These are phyloP conservation scores for Millerozyma miso DNA, from an alignment of 805 yeast species.

Conservation along the genomic window DNA sequence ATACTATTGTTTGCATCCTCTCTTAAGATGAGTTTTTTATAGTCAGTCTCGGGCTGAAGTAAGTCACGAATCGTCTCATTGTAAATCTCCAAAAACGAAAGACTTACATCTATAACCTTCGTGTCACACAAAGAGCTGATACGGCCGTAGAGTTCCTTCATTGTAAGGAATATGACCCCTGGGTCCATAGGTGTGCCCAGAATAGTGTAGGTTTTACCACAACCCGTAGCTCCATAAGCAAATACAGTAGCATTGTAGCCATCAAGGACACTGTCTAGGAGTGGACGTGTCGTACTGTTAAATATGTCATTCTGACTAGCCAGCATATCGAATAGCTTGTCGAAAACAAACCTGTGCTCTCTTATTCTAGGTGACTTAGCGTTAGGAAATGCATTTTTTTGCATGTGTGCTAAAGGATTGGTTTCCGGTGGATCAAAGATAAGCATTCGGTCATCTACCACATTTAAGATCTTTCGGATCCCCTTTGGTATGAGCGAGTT, in stretches of 20 bases:
- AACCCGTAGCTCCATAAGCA: constrained; percentile 97
- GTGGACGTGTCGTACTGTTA: constrained; percentile 60
- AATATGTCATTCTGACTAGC: constrained; percentile 68
- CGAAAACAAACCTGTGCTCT: constrained; percentile 82
- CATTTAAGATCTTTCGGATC: constrained; percentile 66
- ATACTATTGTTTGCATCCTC: constrained; percentile 68
- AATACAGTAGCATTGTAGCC: constrained; percentile 90
- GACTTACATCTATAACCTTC: constrained; percentile 53
- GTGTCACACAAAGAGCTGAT: constrained; percentile 56
- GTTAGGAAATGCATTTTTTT: constrained; percentile 38
- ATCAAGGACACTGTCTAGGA: constrained; percentile 69
- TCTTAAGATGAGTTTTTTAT: constrained; percentile 53
- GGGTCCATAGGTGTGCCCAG: constrained; percentile 71
- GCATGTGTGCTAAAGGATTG: constrained; percentile 55
- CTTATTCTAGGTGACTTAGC: constrained; percentile 44
- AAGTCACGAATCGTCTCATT: constrained; percentile 86
- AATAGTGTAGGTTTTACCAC: constrained; percentile 94
- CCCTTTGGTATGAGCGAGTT: constrained; percentile 40
- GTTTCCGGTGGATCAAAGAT: constrained; percentile 81
- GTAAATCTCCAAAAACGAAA: constrained; percentile 83
- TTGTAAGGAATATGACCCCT: constrained; percentile 74
- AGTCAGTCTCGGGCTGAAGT: constrained; percentile 50
- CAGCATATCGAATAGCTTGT: constrained; percentile 64
- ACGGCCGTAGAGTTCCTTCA: constrained; percentile 65
- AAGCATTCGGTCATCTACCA: constrained; percentile 81